Conservation (phyloP, 257 asterid species). For the Primulina huaijiensis region DNA sequence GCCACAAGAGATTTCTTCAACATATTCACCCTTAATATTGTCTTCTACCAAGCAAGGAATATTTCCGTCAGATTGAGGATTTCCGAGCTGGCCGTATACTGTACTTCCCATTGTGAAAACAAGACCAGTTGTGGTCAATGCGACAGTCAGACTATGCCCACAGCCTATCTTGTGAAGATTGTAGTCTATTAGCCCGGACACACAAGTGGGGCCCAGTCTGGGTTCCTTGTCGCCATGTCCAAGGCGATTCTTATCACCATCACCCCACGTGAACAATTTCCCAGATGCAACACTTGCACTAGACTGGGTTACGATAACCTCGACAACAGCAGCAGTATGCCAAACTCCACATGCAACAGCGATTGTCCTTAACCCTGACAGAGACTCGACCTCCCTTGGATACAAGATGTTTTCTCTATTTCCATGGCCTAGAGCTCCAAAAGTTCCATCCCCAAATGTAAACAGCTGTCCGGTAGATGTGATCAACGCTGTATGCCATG, state of each 20-base stretch:
- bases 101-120: constrained; percentile 35
- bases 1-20: constrained; percentile 37
- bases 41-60: constrained; percentile 11
- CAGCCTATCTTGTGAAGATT: constrained; percentile 31
- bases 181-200: constrained; percentile 25
- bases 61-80: constrained; percentile 27
- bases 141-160: constrained; percentile 32
- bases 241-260: constrained; percentile 36
- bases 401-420: constrained; percentile 15
- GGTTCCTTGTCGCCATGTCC: constrained; percentile 37
- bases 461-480: constrained; percentile 33
- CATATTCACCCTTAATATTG: constrained; percentile 20
- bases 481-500: constrained; percentile 43
- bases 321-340: constrained; percentile 44
- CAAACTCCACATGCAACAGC: constrained; percentile 40
- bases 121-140: constrained; percentile 27
- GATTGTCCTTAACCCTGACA: constrained; percentile 24
- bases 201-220: constrained; percentile 32
- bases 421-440: constrained; percentile 43
- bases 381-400: constrained; percentile 34
- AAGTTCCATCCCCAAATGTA: constrained; percentile 40
- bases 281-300: constrained; percentile 12
- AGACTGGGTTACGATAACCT: constrained; percentile 15
- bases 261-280: constrained; percentile 43
- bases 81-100: constrained; percentile 37